phyloP scores from a whole-genome alignment of 2,329 filamentous ascomycete genomes.

The Fusarium udum region DNA sequence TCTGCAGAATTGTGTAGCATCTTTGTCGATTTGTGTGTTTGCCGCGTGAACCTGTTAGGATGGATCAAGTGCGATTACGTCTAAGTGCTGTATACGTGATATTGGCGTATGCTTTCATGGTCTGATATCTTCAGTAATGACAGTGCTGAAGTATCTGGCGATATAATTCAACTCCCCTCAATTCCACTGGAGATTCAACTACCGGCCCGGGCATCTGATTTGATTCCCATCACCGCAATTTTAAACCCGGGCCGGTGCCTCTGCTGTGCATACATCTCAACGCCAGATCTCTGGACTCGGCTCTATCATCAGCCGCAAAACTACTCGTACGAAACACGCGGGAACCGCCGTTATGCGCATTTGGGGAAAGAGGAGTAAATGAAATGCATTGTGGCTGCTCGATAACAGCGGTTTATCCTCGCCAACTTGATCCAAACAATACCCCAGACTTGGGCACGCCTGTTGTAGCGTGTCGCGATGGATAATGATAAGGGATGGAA shows the following conservation, averaged over 20 bases:
- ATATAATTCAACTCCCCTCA: not conserved
- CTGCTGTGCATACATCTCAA: not conserved
- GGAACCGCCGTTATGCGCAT: conserved; percentile 27
- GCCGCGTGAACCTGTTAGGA: not conserved
- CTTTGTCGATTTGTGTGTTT: conserved; percentile 8
- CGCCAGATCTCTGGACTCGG: not conserved
- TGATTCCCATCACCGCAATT: not conserved
- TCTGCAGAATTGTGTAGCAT: not conserved
- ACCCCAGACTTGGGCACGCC: not conserved
- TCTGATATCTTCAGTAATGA: not conserved
- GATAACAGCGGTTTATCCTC: conserved; percentile 31
- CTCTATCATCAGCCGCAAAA: not conserved
- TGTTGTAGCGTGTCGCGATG: not conserved
- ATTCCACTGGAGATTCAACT: not conserved
- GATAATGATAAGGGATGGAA: not conserved
- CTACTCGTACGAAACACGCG: conserved; percentile 28
- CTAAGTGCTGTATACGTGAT: not conserved
- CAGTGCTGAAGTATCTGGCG: not conserved
- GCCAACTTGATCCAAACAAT: conserved; percentile 16
- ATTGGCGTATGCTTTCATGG: not conserved
- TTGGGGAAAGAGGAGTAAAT: conserved; percentile 1
- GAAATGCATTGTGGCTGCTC: conserved; percentile 19
- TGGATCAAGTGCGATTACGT: not conserved
- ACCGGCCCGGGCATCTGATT: conserved; percentile 32
- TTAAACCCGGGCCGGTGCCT: conserved; percentile 37